These are phyloP conservation scores for Pyrus bretschneideri DNA, from an alignment of 306 rosid species.

Conservation along the genomic window DNA sequence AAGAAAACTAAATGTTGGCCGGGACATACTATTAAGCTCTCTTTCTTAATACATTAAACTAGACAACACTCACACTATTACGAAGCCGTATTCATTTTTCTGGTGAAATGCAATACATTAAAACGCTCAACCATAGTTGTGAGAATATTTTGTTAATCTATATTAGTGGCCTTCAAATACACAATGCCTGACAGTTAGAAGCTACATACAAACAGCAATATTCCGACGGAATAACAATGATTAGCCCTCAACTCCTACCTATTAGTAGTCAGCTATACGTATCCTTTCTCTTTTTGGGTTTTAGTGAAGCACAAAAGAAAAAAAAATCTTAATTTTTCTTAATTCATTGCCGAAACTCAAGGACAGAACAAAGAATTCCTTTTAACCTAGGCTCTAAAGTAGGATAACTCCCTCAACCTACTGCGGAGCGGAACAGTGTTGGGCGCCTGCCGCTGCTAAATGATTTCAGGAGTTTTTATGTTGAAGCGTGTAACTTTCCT, in stretches of 20 bases:
- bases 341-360: neutral
- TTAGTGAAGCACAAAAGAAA: neutral
- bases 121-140: neutral
- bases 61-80: neutral
- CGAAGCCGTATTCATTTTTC: neutral
- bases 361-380: neutral
- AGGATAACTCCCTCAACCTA: neutral
- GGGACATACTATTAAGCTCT: too few relatives aligned
- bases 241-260: neutral
- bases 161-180: neutral
- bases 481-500: conserved; percentile 4
- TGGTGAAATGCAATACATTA: neutral
- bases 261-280: neutral
- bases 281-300: neutral
- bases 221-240: neutral
- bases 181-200: neutral
- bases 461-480: conserved; percentile 32
- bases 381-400: neutral
- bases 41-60: too few relatives aligned
- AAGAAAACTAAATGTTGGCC: too few relatives aligned
- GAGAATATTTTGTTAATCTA: neutral
- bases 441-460: conserved; percentile 45
- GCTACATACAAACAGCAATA: neutral
- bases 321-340: neutral
- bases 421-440: neutral